A percentile compares a stretch with the other conserved stretches of the same genome.
Conservation (phyloP, 495 filamentous ascomycete genomes). For the Penicillium atrosanguineum region DNA sequence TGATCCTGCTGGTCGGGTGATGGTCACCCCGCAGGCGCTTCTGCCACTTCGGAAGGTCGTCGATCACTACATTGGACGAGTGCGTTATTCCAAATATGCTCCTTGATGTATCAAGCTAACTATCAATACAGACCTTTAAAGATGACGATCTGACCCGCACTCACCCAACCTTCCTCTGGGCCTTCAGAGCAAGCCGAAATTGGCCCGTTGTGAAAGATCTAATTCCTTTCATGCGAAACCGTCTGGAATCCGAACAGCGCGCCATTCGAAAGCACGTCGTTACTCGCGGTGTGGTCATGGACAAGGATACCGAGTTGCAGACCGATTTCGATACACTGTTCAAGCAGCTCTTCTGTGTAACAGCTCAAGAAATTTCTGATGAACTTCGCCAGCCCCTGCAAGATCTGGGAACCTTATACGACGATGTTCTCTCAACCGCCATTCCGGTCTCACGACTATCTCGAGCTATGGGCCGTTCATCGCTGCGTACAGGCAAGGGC, state of each 20-base stretch:
- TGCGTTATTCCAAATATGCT: conserved; percentile 24
- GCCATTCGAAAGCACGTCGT: conserved; percentile 40
- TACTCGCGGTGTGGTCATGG: conserved; percentile 29
- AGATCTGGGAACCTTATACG: conserved; percentile 71
- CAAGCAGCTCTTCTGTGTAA: conserved; percentile 82
- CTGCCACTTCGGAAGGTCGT: conserved; percentile 81
- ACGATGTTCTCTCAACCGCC: conserved; percentile 71
- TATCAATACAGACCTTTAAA: conserved; percentile 51
- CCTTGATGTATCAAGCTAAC: background rate
- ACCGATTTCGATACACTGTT: conserved; percentile 73
- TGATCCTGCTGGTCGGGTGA: conserved; percentile 67
- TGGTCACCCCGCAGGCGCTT: conserved; percentile 78
- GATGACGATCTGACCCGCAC: conserved; percentile 73
- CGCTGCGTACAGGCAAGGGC: conserved; percentile 55
- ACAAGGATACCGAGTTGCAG: conserved; percentile 40
- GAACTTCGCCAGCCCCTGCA: conserved; percentile 59
- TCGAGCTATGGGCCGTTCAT: conserved; percentile 33
- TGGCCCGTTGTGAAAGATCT: conserved; percentile 68
- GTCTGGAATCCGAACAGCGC: conserved; percentile 44
- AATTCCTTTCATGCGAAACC: conserved; percentile 64
- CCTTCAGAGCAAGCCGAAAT: conserved; percentile 73
- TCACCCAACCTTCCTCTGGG: conserved; percentile 84
- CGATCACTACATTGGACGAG: conserved; percentile 68
- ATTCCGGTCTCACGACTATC: conserved; percentile 36
- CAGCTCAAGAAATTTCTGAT: conserved; percentile 69